A percentile compares a stretch with the other conserved stretches of the same genome.
These are phyloP conservation scores for Cyclospora cayetanensis DNA, from an alignment of 169 alveolate species.

Conservation along the genomic window DNA sequence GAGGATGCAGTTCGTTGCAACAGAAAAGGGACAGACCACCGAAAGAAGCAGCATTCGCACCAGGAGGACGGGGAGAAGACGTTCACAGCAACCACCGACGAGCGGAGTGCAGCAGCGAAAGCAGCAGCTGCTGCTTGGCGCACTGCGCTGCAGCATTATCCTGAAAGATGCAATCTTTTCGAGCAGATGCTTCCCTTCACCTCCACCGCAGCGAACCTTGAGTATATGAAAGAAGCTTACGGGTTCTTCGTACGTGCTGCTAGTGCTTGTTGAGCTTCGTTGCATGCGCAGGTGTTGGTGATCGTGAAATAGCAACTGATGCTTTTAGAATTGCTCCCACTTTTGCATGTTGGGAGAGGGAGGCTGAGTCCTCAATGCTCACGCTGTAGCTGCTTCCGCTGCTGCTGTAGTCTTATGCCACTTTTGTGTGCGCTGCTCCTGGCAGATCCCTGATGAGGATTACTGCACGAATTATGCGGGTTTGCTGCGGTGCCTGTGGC, in stretches of 20 bases:
- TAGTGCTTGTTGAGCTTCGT: not conserved
- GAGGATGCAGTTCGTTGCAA: constrained; percentile 59
- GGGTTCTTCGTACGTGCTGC: constrained; percentile 29
- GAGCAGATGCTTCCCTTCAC: constrained; percentile 54
- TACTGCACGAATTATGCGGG: constrained; percentile 31
- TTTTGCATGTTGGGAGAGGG: not conserved
- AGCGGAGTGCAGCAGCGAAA: constrained; percentile 16
- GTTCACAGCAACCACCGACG: not conserved
- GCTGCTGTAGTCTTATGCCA: not conserved
- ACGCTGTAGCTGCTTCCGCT: not conserved
- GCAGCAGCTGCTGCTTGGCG: constrained; percentile 67
- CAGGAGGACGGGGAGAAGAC: not conserved
- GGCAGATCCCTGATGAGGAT: constrained; percentile 48
- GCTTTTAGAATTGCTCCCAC: not conserved
- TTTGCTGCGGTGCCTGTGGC: constrained; percentile 39
- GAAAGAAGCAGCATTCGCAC: not conserved
- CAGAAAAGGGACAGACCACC: constrained; percentile 30
- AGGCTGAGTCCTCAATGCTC: not conserved
- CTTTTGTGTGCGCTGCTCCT: not conserved
- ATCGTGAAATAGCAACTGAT: not conserved
- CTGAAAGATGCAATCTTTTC: constrained; percentile 56
- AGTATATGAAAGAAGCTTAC: constrained; percentile 14
- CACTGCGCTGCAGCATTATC: constrained; percentile 51
- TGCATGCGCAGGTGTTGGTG: not conserved
- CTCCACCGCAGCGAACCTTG: constrained; percentile 34